Base-by-base conservation (phyloP, 495 filamentous ascomycete species). In the Penicillium soppii region DNA sequence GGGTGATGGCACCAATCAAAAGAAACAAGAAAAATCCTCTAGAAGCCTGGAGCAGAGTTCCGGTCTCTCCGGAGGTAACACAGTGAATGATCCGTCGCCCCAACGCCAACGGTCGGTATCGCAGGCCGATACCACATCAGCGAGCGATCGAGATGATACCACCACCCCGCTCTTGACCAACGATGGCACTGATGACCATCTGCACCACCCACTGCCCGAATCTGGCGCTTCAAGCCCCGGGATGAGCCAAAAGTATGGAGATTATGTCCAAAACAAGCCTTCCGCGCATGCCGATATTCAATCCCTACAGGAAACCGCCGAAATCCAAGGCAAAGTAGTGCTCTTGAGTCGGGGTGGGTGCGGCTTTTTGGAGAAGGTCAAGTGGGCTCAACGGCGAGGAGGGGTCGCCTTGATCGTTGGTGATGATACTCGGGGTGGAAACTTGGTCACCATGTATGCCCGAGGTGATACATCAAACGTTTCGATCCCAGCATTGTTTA, bases 291-390 rank as follows among this genome's bases (percentile, higher is more conserved):
- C 92, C 29, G 92, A 97, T 66, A 97, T 97, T 49, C 91, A 97
- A 66, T 95, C 89, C 0, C 72, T 97, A 43, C 94, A 98, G 69
- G 92, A 97, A 70, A 85, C 84, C 45, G 92, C 94, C 5, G 95
- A 97, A 66, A 97, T 98, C 58, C 81, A 84, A 21, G 94, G 94
- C 46, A 97, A 95, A 59, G 82, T 97, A 41, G 92, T 94, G 4
- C 68, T 98, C 22, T 74, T 98, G 43, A 92, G 89, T 58, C 83
- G 94, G 30, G 94, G 94, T 23, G 94, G 94, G 13, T 98, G 94
- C 69, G 95, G 94, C 12, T 98, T 98, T 66, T 70, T 97, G 32
- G 92, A 97, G 59, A 99, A 99, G 68, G 90, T 91, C 48, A 91
- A 92, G 64, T 99, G 94, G 94, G 88, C 87, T 4, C 94, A 99